phyloP scores from a whole-genome alignment of 1,284 basidiomycete genomes.

The Dichomitus squalens region DNA sequence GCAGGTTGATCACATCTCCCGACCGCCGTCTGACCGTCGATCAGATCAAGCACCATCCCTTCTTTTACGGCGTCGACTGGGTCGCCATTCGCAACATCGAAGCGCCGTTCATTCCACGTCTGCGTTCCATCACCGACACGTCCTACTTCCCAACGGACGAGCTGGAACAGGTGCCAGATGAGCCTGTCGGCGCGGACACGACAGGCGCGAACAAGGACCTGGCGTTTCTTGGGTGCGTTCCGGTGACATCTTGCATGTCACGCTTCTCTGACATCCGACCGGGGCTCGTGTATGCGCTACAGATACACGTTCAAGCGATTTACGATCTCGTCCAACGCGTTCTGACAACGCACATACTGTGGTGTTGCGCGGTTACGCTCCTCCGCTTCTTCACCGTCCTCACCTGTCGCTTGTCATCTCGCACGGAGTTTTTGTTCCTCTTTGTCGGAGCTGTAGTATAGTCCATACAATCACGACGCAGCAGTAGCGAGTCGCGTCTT shows the following conservation, averaged over 20 bases:
- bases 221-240: conserved; percentile 85
- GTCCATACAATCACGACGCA: background rate
- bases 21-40: conserved; percentile 80
- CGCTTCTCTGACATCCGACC: conserved; percentile 2
- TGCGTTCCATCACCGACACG: conserved; percentile 93
- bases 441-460: conserved; percentile 17
- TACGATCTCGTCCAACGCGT: conserved; percentile 43
- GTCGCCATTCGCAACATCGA: conserved; percentile 88
- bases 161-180: conserved; percentile 81
- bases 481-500: conserved; percentile 1
- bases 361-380: background rate
- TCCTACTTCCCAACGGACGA: conserved; percentile 98
- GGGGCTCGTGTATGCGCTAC: conserved; percentile 4
- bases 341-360: conserved; percentile 25
- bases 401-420: conserved; percentile 3
- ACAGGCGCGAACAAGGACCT: conserved; percentile 85
- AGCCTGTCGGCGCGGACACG: conserved; percentile 69
- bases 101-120: conserved; percentile 92
- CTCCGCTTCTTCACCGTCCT: background rate
- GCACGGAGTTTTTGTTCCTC: conserved; percentile 12
- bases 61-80: conserved; percentile 99
- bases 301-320: conserved; percentile 87
- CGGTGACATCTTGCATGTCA: background rate
- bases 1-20: conserved; percentile 84
- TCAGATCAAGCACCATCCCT: conserved; percentile 92